Base-by-base conservation (phyloP, 2,329 filamentous ascomycete genomes). In the Fusarium nygamai region DNA sequence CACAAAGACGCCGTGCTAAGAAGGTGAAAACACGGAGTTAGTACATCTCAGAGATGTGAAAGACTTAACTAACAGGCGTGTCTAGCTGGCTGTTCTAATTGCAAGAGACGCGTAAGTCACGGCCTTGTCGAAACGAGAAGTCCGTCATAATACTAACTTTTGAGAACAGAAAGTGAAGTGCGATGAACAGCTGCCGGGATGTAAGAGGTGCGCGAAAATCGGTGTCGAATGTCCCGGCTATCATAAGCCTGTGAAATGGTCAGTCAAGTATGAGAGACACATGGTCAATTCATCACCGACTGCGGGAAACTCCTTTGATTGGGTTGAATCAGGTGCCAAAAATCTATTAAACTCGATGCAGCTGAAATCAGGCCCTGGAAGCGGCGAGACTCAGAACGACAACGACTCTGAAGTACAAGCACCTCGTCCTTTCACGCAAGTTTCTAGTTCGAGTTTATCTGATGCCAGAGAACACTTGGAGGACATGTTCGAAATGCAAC, bases 181-280 rank as follows among this genome's bases (percentile, higher is more conserved):
- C 14, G 72, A 76, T 39, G 72, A 76, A 22, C 44, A 47, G 20
- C 20, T 61, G 9, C 72, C 72, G 4, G 64, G 44, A 22, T 76
- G 69, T 33, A 54, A 53, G 3, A 64, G 69, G 50, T 76, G 72
- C 22, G 46, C 57, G 12, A 75, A 68, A 11, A 39, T 56, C 10
- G 61, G 72, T 1, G 56, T 68, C 2, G 43, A 69, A 34, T 76
- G 72, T n/a, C 62, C 71, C 0, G 69, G 73, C 24, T 75, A 76
- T 24, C 22, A 61, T 27, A 64, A 64, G 16, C 70, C 63, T 9
- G 51, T 74, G n/a, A 74, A 64, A 29, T 74, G 67, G 70, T 74
- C 70, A 2, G 60, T 61, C 2, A 73, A 74, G 13, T 74, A 74
- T 12, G 70, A 74, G 31, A 67, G 56, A 29, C 22, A 50, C 9